These are phyloP conservation scores for Trichocomaceae sp. DNA, from an alignment of 2,329 filamentous ascomycete species.

Conservation along the genomic window DNA sequence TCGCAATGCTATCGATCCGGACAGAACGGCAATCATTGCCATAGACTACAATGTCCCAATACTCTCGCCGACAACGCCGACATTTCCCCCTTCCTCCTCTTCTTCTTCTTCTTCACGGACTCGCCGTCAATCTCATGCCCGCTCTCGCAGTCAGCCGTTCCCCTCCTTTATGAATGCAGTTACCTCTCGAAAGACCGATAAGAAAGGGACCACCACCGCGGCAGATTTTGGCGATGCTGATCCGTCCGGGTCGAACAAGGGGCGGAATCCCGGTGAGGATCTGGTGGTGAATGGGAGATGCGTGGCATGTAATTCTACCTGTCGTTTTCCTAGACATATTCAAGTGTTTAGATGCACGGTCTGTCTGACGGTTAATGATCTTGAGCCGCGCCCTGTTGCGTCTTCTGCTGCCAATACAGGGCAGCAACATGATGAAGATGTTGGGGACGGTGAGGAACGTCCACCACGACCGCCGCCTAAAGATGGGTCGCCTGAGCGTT, in stretches of 20 bases:
- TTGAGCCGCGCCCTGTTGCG: conserved; percentile 46
- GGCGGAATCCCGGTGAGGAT: conserved; percentile 47
- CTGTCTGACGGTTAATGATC: conserved; percentile 78
- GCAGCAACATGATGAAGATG: conserved; percentile 14
- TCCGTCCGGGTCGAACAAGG: conserved; percentile 36
- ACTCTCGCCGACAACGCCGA: background rate
- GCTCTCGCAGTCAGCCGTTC: conserved; percentile 76
- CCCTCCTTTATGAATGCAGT: conserved; percentile 61
- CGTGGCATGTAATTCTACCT: conserved; percentile 76
- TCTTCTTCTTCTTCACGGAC: conserved; percentile 15
- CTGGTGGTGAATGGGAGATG: conserved; percentile 66
- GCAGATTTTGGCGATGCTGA: conserved; percentile 44
- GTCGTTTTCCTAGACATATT: conserved; percentile 69
- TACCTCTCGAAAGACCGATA: conserved; percentile 43
- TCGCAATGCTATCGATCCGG: conserved; percentile 9
- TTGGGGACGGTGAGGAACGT: conserved; percentile 14
- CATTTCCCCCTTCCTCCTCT: background rate
- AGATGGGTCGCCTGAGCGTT: conserved; percentile 12
- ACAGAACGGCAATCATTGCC: conserved; percentile 18
- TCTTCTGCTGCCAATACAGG: conserved; percentile 13
- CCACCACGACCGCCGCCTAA: conserved; percentile 16
- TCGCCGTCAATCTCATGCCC: conserved; percentile 42
- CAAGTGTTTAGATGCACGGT: conserved; percentile 74
- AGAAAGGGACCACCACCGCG: conserved; percentile 42
- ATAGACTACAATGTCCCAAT: conserved; percentile 17